Evolutionary conservation across 2,329 filamentous ascomycete genomes (phyloP).

Genomic region (Furcasterigmium furcatum): DNA sequence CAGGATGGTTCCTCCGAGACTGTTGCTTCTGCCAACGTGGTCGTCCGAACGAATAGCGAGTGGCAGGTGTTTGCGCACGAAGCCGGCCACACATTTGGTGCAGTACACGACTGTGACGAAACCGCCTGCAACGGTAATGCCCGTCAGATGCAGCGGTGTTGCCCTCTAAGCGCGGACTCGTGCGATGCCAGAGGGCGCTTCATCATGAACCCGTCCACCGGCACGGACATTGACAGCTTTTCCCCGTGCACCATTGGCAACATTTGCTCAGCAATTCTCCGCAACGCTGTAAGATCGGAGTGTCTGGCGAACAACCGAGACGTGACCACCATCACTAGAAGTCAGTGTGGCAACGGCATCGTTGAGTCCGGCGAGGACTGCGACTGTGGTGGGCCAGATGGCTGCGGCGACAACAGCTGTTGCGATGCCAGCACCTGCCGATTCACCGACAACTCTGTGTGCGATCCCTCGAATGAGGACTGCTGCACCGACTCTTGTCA

Average conservation of each 20-base stretch:
- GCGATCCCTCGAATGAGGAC: conserved; percentile 78
- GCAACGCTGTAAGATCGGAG: conserved; percentile 69
- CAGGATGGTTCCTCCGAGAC: conserved; percentile 59
- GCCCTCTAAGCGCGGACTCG: conserved; percentile 62
- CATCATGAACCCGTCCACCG: conserved; percentile 96
- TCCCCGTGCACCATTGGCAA: conserved; percentile 90
- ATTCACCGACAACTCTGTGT: conserved; percentile 72
- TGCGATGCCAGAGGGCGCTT: conserved; percentile 78
- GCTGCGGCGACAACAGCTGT: conserved; percentile 74
- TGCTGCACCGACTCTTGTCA: conserved; percentile 70
- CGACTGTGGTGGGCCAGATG: conserved; percentile 78
- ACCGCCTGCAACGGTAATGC: conserved; percentile 63
- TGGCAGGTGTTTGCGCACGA: conserved; percentile 98
- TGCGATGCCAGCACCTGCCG: conserved; percentile 86
- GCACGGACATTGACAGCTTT: conserved; percentile 69
- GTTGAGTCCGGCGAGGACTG: conserved; percentile 89
- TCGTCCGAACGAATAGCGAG: conserved; percentile 77
- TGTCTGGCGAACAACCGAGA: conserved; percentile 87
- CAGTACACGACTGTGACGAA: conserved; percentile 84
- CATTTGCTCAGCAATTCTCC: conserved; percentile 81
- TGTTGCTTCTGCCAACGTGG: conserved; percentile 84
- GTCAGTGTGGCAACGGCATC: conserved; percentile 94
- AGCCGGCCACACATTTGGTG: conserved; percentile 90
- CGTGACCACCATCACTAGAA: conserved; percentile 75
- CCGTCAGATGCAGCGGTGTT: conserved; percentile 60